Evolutionary conservation across 2,329 filamentous ascomycete species (phyloP).

Genomic region (Penicillium sp.): DNA sequence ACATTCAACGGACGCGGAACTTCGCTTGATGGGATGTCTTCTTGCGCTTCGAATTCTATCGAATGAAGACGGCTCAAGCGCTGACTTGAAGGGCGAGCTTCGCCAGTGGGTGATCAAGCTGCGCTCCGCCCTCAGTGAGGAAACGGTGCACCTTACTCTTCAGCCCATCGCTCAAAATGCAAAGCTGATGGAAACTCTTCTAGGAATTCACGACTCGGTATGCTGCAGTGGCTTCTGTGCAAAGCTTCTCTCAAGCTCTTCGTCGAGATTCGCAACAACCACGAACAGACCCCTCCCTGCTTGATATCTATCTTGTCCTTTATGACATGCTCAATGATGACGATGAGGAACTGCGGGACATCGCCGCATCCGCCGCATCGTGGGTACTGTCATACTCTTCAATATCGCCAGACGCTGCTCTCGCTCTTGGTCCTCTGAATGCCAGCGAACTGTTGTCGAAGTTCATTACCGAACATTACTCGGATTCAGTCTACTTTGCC

Average conservation of each 20-base stretch:
- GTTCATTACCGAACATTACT: slow-evolving; percentile 33
- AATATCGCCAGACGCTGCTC: slow-evolving; percentile 22
- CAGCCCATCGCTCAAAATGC: not conserved
- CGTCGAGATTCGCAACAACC: slow-evolving; percentile 17
- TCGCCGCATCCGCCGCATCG: slow-evolving; percentile 46
- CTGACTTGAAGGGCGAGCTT: slow-evolving; percentile 20
- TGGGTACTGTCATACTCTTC: slow-evolving; percentile 31
- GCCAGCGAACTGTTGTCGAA: slow-evolving; percentile 39
- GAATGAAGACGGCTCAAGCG: slow-evolving; percentile 6
- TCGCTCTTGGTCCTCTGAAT: slow-evolving; percentile 44
- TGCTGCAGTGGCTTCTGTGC: slow-evolving; percentile 33
- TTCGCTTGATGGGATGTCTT: slow-evolving; percentile 36
- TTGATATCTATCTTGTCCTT: slow-evolving; percentile 58
- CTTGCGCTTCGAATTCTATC: slow-evolving; percentile 23
- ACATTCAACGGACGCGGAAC: slow-evolving; percentile 31
- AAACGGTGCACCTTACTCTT: slow-evolving; percentile 31
- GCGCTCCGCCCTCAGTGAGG: slow-evolving; percentile 36
- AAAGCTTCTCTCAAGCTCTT: slow-evolving; percentile 41
- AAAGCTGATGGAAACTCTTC: not conserved
- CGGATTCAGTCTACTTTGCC: slow-evolving; percentile 27
- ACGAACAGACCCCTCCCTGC: slow-evolving; percentile 29
- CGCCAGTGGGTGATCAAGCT: slow-evolving; percentile 30
- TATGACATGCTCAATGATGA: slow-evolving; percentile 82
- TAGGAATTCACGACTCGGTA: slow-evolving; percentile 38
- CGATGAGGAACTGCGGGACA: slow-evolving; percentile 76